Conservation (phyloP, 2,329 filamentous ascomycete species). For the Colletotrichum cereale region DNA sequence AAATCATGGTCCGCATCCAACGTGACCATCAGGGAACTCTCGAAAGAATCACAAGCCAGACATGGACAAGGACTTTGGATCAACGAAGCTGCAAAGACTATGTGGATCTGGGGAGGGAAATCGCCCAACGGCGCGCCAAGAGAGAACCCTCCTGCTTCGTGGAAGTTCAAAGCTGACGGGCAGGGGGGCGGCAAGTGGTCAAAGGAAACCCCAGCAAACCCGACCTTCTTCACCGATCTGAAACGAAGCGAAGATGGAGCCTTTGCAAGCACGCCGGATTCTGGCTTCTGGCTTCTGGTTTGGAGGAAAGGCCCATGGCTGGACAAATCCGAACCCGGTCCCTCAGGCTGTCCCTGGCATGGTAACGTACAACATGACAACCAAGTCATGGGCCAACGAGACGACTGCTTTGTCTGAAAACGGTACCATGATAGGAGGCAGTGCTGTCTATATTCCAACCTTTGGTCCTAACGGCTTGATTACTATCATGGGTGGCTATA, state of each 20-base stretch:
- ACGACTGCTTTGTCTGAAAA: conserved; percentile 25
- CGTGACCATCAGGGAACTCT: conserved; percentile 18
- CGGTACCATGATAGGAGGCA: conserved; percentile 27
- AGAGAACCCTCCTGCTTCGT: conserved; percentile 4
- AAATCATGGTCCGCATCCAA: conserved; percentile 28
- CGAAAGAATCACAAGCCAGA: conserved; percentile 19
- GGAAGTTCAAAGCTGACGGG: conserved; percentile 37
- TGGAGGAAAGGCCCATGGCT: conserved; percentile 26
- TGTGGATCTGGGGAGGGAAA: conserved; percentile 39
- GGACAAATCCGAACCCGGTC: conserved; percentile 12
- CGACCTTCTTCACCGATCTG: conserved; percentile 16
- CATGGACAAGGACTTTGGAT: conserved; percentile 27
- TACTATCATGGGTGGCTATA: conserved; percentile 26
- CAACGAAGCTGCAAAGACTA: neutral
- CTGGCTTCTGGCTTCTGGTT: conserved; percentile 35
- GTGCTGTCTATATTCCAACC: conserved; percentile 23
- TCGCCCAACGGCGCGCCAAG: conserved; percentile 13
- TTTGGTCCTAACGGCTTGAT: conserved; percentile 36
- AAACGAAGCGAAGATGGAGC: conserved; percentile 14
- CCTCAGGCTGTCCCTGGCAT: conserved; percentile 17
- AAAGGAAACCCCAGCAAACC: conserved; percentile 21
- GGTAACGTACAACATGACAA: conserved; percentile 34
- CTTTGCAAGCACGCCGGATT: conserved; percentile 15
- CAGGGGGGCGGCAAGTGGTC: conserved; percentile 33
- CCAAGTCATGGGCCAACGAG: conserved; percentile 31